phyloP scores from a whole-genome alignment of 2,329 filamentous ascomycete genomes.

The Fusarium xyrophilum region DNA sequence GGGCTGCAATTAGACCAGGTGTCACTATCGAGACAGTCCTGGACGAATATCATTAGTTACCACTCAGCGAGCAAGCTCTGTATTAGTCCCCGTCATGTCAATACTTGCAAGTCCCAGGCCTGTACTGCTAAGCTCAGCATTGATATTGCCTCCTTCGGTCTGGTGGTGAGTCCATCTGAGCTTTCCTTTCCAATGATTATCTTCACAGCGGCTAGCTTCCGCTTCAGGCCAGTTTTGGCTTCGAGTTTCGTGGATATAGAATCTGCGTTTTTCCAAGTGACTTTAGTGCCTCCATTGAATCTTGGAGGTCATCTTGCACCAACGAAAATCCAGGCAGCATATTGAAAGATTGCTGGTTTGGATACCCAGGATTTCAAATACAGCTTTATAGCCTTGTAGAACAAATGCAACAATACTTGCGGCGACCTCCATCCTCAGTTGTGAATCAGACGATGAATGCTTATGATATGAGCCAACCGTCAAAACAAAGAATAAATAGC shows the following conservation, averaged over 20 bases:
- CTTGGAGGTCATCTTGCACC: neutral
- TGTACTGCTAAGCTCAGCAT: slow-evolving; percentile 26
- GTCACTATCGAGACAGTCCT: slow-evolving; percentile 31
- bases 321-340: slow-evolving; percentile 1
- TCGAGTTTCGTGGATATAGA: slow-evolving; percentile 22
- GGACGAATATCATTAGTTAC: neutral
- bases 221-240: slow-evolving; percentile 14
- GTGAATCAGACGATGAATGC: neutral
- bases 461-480: neutral
- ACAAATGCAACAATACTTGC: slow-evolving; percentile 38
- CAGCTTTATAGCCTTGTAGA: slow-evolving; percentile 16
- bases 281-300: slow-evolving; percentile 17
- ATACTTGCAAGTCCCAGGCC: slow-evolving; percentile 33
- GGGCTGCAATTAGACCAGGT: slow-evolving; percentile 18
- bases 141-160: slow-evolving; percentile 19
- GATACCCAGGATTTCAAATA: slow-evolving; percentile 31
- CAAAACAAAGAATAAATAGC: neutral
- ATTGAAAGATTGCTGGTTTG: neutral
- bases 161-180: slow-evolving; percentile 23
- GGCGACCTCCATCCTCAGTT: slow-evolving; percentile 25
- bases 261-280: slow-evolving; percentile 24
- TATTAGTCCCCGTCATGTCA: neutral
- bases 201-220: slow-evolving; percentile 31
- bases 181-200: slow-evolving; percentile 30
- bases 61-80: too few relatives aligned